A percentile compares a stretch with the other conserved stretches of the same genome.
These are phyloP conservation scores for Lindgomyces ingoldianus DNA, from an alignment of 495 filamentous ascomycete genomes.

Conservation along the genomic window DNA sequence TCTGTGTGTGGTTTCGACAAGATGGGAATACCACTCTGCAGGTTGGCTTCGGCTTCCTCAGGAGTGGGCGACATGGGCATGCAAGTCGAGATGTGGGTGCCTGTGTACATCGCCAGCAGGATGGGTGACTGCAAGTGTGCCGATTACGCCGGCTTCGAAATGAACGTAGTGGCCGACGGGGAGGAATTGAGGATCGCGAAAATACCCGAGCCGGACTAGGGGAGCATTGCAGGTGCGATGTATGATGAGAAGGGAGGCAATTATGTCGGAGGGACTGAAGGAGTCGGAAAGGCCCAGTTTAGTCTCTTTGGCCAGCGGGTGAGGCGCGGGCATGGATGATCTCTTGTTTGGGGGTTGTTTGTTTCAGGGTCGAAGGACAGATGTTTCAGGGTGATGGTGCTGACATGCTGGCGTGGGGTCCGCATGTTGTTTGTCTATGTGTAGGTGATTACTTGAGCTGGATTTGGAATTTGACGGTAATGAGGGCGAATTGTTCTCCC, in stretches of 20 bases:
- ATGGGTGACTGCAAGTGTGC: slow-evolving; percentile 54
- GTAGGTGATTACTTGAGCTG: background rate
- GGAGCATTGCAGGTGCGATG: slow-evolving; percentile 66
- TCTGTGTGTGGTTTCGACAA: slow-evolving; percentile 67
- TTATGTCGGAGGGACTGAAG: slow-evolving; percentile 42
- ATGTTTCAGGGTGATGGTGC: too few species aligned
- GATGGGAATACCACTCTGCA: slow-evolving; percentile 62
- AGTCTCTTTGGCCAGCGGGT: slow-evolving; percentile 48
- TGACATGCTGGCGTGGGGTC: background rate
- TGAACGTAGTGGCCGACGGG: slow-evolving; percentile 70
- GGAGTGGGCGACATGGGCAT: slow-evolving; percentile 65
- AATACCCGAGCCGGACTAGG: slow-evolving; percentile 63
- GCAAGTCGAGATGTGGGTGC: slow-evolving; percentile 64
- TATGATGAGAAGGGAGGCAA: slow-evolving; percentile 60
- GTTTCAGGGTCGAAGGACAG: too few species aligned
- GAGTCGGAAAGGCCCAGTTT: slow-evolving; percentile 55
- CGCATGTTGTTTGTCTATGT: background rate
- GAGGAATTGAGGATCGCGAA: slow-evolving; percentile 73
- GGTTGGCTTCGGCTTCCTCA: slow-evolving; percentile 59
- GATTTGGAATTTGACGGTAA: background rate
- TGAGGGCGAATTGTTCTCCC: too few species aligned
- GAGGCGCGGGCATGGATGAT: too few species aligned
- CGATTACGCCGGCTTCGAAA: slow-evolving; percentile 60
- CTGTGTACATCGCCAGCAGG: slow-evolving; percentile 63
- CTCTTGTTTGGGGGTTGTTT: too few species aligned